phyloP scores from a whole-genome alignment of 1,139 yeast species.

The Pichia sp. region DNA sequence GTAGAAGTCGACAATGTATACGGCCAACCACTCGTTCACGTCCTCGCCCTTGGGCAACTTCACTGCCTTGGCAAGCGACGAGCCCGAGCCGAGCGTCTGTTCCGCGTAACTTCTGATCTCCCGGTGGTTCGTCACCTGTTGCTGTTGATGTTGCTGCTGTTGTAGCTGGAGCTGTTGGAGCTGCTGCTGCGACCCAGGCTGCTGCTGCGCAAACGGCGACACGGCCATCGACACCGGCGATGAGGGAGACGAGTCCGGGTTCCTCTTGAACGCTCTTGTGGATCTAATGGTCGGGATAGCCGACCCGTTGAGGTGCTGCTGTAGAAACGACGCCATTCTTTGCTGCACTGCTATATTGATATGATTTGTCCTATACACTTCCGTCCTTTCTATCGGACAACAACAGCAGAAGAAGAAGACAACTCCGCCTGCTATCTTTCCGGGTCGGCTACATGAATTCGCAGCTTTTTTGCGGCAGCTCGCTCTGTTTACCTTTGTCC shows the following conservation, averaged over 20 bases:
- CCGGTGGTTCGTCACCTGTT: slow-evolving; percentile 43
- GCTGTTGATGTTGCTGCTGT: slow-evolving; percentile 25
- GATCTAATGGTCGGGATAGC: slow-evolving; percentile 30
- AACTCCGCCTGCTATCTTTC: neutral
- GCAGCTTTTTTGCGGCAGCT: neutral
- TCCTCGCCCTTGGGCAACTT: slow-evolving; percentile 92
- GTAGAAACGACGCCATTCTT: slow-evolving; percentile 25
- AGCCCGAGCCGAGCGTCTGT: slow-evolving; percentile 89
- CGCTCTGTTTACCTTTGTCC: neutral
- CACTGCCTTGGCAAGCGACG: slow-evolving; percentile 87
- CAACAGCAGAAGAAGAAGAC: neutral
- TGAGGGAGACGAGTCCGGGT: slow-evolving; percentile 24
- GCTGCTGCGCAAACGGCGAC: neutral
- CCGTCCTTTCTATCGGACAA: no score
- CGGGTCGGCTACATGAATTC: neutral
- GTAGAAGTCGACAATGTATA: slow-evolving; percentile 85
- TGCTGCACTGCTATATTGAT: neutral
- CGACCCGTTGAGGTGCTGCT: slow-evolving; percentile 27
- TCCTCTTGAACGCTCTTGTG: slow-evolving; percentile 28
- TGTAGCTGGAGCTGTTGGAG: no score
- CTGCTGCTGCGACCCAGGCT: slow-evolving; percentile 14
- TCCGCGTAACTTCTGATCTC: slow-evolving; percentile 50
- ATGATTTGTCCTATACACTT: no score
- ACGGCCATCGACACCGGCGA: slow-evolving; percentile 23
- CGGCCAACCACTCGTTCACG: slow-evolving; percentile 92